Percentiles rank a stretch among this genome's conserved stretches.
Evolutionary conservation across 495 filamentous ascomycete species (phyloP).

Genomic region (Aspergillus carlsbadensis): DNA sequence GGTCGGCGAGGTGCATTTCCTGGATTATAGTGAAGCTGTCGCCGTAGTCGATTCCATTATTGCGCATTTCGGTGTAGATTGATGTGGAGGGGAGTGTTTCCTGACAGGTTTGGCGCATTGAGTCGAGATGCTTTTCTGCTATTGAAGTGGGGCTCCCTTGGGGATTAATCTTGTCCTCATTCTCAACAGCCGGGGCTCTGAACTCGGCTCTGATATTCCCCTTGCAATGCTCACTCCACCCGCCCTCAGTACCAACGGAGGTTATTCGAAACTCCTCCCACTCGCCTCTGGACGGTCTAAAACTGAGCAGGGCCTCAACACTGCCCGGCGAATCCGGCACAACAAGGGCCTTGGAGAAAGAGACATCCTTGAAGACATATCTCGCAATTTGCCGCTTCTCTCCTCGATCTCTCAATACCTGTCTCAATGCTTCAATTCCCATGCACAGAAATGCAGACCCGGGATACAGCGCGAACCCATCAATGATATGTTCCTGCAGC

Average conservation of each 20-base stretch:
- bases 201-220: slow-evolving; percentile 19
- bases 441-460: slow-evolving; percentile 24
- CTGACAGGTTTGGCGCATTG: not conserved
- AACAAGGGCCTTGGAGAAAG: slow-evolving; percentile 1
- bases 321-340: not conserved
- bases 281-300: not conserved
- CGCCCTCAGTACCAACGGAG: slow-evolving; percentile 15
- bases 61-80: not conserved
- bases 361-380: not conserved
- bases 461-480: slow-evolving; percentile 19
- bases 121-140: not conserved
- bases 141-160: not conserved
- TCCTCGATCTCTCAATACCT: not conserved
- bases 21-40: not conserved
- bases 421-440: slow-evolving; percentile 29
- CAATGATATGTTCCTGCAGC: slow-evolving; percentile 24
- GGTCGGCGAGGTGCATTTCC: not conserved
- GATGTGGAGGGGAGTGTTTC: not conserved
- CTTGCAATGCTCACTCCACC: slow-evolving; percentile 32
- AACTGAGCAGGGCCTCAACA: not conserved
- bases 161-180: not conserved
- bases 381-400: not conserved
- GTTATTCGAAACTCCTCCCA: slow-evolving; percentile 33
- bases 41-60: slow-evolving; percentile 8
- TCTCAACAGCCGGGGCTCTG: not conserved